Evolutionary conservation across 495 filamentous ascomycete species (phyloP), one percentile per base, ranked within the genome.

Genomic region (Annulohypoxylon bovei): DNA sequence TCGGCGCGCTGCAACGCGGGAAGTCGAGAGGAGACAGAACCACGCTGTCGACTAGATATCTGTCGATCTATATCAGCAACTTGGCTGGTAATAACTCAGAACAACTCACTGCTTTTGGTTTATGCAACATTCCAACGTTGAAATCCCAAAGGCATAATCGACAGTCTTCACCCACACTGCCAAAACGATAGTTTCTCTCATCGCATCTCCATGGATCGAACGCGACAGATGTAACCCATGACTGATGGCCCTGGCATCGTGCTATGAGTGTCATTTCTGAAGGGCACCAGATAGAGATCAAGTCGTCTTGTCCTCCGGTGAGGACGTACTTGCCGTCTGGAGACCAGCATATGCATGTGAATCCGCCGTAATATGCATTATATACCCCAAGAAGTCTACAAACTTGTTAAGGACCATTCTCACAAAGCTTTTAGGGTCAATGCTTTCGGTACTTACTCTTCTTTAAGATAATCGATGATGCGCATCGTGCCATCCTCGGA

Each of bases 161-260:
- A 72, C 95, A 92, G 76, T 99, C 95, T 77, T 97, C 94, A 4
- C 96, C 96, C 14, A 98, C 96, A 70, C 92, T 96, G 27, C 96
- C 95, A 70, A 99, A 96, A 3, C 95, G 87, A 74, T 99, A 99
- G 66, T 93, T 98, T 66, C 90, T 86, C 69, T 95, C 93, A 75
- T 98, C 95, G 77, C 95, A 98, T 54, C 94, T 87, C 95, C 95
- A 98, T 0, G 93, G 92, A 76, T 99, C 95, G 73, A 98, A 99
- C 3, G 92, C 91, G 12, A 98, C 93, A 23, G 90, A 88, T 1
- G 93, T 94, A 0, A 99, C 94, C 95, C 94, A 99, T 35, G 92
- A 96, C 65, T 95, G 90, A 79, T 99, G 95, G 6, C 95, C 82
- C 56, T 95, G 93, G 76, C 95, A 97, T 40, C 96, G 87, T 23